Evolutionary conservation across 1,284 basidiomycete species (phyloP).

Genomic region (Trichosporon faecale): DNA sequence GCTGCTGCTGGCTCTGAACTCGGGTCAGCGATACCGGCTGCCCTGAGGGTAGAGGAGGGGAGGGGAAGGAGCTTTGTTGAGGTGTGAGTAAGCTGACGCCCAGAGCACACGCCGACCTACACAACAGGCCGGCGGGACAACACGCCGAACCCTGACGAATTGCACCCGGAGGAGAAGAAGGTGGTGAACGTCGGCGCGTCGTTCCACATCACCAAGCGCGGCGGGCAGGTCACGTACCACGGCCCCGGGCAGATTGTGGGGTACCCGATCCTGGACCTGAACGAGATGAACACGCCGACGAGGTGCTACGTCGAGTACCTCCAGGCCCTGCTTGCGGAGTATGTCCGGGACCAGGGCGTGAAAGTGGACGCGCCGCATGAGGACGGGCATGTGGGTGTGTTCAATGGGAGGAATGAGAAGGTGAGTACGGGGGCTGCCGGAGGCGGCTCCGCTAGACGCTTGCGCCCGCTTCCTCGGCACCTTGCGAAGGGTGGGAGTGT

Average conservation of each 20-base stretch:
- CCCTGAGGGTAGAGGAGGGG: no score
- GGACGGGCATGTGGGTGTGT: slow-evolving; percentile 53
- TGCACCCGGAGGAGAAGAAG: slow-evolving; percentile 64
- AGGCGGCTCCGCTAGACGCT: no score
- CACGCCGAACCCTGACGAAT: slow-evolving; percentile 55
- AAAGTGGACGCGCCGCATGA: slow-evolving; percentile 50
- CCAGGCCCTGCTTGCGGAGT: slow-evolving; percentile 49
- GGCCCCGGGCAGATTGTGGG: slow-evolving; percentile 96
- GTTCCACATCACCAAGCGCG: slow-evolving; percentile 76
- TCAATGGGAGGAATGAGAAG: slow-evolving; percentile 47
- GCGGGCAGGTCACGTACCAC: slow-evolving; percentile 94
- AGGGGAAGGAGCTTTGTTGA: no score
- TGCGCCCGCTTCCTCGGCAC: no score
- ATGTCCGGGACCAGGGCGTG: slow-evolving; percentile 35
- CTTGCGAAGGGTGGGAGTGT: no score
- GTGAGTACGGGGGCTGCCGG: slow-evolving; percentile 36
- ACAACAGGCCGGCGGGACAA: slow-evolving; percentile 82
- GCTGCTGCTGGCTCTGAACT: no score
- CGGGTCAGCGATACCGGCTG: no score
- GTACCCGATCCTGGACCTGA: slow-evolving; percentile 87
- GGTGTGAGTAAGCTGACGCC: slow-evolving; percentile 13
- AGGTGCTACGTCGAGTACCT: slow-evolving; percentile 56
- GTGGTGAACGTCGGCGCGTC: slow-evolving; percentile 77
- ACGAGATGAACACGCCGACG: slow-evolving; percentile 55
- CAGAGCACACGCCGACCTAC: slow-evolving; percentile 87